Base-by-base conservation (phyloP, 2,329 filamentous ascomycete genomes). In the Leptographium radiaticola region DNA sequence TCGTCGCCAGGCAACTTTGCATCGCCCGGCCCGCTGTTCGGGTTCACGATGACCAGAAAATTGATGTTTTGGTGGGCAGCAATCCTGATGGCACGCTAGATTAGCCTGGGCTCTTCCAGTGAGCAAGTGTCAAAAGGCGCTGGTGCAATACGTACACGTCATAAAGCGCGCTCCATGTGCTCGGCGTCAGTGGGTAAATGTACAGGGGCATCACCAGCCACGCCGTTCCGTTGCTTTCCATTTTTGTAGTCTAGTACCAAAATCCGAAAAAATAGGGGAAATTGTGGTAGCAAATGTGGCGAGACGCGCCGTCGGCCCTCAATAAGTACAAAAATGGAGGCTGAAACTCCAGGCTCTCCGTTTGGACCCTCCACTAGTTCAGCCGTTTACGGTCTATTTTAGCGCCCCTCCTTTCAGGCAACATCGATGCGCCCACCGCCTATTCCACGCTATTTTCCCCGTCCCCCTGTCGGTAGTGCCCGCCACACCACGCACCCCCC, bases 161-260 rank as follows among this genome's bases (percentile, higher is more conserved):
- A 51, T 54, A 54, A 7, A 54, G 40, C 40, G 53, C 48, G 4
- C 34, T n/a, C 53, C 53, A 54, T n/a, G 48, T 51, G 33, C 7
- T 30, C 16, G 39, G 20, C 8, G 48, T 54, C 34, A 54, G 25
- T 20, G 53, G 53, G 38, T 54, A 54, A 40, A 54, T 54, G 53
- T 54, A 54, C 40, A 54, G 25, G 1, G 53, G 53, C 53, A 54
- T 54, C 25, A 54, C 47, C 20, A 54, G 33, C 53, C 53, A 54
- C 33, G 48, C 10, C 20, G 50, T 54, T 20, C 30, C 9, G 34
- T 20, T 54, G 20, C 10, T 7, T 4, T 53, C 46, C 52, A 45
- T 45, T 49, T 49, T 40, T 42, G 16, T 13, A 39, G 18, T 20
- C n/a, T 20, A 36, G 25, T 25, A 5, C 5, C 25, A 2, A 25